Base-by-base conservation (phyloP, 176 grass and related monocot species). In the Chloris gayana region DNA sequence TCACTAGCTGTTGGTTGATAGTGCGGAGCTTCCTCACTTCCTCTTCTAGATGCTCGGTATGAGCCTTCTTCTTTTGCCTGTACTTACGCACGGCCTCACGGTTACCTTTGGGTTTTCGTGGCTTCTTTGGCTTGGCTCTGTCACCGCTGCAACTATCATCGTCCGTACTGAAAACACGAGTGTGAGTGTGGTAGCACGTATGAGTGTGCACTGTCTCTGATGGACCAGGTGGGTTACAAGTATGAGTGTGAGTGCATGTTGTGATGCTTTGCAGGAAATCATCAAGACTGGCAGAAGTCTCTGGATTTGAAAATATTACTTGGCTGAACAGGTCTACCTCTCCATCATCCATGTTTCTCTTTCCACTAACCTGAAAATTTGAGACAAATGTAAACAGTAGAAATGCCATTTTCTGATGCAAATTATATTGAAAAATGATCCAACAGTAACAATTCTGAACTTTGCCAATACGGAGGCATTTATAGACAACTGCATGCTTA, bases 21-120 rank as follows among this genome's bases (percentile, higher is more conserved):
- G 65, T 5, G 1, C 82, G 80, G 33, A 88, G 82, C 64, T 83
- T 80, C 53, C 80, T 85, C 34, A 81, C 85, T 33, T 93, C 88
- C 64, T 93, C 91, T 64, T 93, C 85, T 76, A 93, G 75, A 30
- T 70, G 85, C 5, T 85, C 66, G 0, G 69, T 63, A 32, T 85
- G 91, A 21, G 91, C 87, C 80, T 93, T 93, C 82, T 90, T 93
- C 91, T 90, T 93, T 57, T 90, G 82, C 53, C 85, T 64, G 59
- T 93, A 93, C 62, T 90, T 93, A 31, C 78, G 84, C 0, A 93
- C 88, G 10, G 91, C 87, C 87, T 85, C 91, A 8, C 81, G 63
- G 80, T 93, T 90, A 12, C 85, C 85, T 27, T 85, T 60, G 1
- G 87, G 77, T 42, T 81, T 80, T 14, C 64, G 35, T 1, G 41